A percentile compares a stretch with the other conserved stretches of the same genome.
Conservation (phyloP, 306 rosid species). For the Ormosia emarginata region DNA sequence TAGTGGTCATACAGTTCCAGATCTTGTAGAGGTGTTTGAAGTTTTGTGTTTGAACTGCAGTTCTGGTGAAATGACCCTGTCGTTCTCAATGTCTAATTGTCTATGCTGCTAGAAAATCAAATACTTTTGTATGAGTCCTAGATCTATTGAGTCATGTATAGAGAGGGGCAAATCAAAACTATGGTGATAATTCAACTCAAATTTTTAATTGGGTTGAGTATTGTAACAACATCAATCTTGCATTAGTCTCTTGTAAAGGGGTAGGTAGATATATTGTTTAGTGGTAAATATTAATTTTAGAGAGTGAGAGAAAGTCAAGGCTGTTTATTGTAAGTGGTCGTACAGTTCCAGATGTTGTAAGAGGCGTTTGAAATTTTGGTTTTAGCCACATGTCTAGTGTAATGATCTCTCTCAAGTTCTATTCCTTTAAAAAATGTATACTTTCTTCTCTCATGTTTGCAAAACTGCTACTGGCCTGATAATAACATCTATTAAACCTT, state of each 20-base stretch:
- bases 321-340: background rate
- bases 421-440: conserved; percentile 1
- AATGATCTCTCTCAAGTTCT: conserved; percentile 9
- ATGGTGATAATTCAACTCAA: background rate
- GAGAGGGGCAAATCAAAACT: background rate
- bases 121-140: background rate
- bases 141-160: background rate
- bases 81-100: background rate
- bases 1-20: background rate
- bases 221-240: background rate
- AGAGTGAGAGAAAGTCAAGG: conserved; percentile 4
- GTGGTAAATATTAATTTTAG: background rate
- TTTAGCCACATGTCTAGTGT: conserved; percentile 6
- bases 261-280: background rate
- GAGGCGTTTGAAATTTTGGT: conserved; percentile 18
- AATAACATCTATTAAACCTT: conserved; percentile 19
- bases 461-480: conserved; percentile 23
- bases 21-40: background rate
- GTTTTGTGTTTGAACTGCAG: background rate
- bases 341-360: conserved; percentile 15
- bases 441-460: conserved; percentile 18
- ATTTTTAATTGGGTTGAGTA: background rate
- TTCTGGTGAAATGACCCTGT: background rate
- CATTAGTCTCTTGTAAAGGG: background rate
- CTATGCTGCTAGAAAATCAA: background rate